Percentiles rank a stretch among this genome's conserved stretches.
These are phyloP conservation scores for Eimeria tenella DNA, from an alignment of 169 alveolate genomes.

Conservation along the genomic window DNA sequence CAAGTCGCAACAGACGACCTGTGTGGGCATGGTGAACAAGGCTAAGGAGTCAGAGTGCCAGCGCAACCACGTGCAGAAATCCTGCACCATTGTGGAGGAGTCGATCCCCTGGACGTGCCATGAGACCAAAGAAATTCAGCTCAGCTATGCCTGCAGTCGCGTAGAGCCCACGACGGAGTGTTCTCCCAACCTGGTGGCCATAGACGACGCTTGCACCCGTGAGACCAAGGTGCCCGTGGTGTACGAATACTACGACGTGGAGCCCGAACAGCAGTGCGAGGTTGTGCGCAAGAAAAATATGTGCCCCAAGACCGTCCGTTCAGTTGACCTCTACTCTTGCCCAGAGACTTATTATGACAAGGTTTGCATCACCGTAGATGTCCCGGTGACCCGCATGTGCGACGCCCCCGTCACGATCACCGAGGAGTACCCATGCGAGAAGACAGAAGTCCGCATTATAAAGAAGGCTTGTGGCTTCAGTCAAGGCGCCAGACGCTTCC, in stretches of 20 bases:
- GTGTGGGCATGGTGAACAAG: neutral
- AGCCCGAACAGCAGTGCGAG: neutral
- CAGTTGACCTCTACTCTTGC: neutral
- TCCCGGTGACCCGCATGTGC: neutral
- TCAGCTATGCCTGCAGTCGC: neutral
- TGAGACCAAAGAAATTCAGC: neutral
- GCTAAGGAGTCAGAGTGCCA: conserved; percentile 9
- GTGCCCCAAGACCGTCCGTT: neutral
- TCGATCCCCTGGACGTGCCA: conserved; percentile 10
- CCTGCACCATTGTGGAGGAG: conserved; percentile 19
- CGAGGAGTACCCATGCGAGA: conserved; percentile 20
- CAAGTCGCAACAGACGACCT: neutral
- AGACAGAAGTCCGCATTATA: neutral
- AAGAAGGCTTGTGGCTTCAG: conserved; percentile 12
- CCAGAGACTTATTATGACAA: neutral
- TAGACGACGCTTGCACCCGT: conserved; percentile 13
- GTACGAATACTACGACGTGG: conserved; percentile 31
- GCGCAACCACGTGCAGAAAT: neutral
- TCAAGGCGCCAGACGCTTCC: neutral
- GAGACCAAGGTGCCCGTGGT: conserved; percentile 9
- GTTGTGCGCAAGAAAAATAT: neutral
- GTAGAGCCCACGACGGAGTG: conserved; percentile 24
- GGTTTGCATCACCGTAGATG: neutral
- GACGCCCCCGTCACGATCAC: neutral
- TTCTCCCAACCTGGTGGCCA: conserved; percentile 8